Conservation (phyloP, 2,329 filamentous ascomycete species). For the Coniella lustricola region DNA sequence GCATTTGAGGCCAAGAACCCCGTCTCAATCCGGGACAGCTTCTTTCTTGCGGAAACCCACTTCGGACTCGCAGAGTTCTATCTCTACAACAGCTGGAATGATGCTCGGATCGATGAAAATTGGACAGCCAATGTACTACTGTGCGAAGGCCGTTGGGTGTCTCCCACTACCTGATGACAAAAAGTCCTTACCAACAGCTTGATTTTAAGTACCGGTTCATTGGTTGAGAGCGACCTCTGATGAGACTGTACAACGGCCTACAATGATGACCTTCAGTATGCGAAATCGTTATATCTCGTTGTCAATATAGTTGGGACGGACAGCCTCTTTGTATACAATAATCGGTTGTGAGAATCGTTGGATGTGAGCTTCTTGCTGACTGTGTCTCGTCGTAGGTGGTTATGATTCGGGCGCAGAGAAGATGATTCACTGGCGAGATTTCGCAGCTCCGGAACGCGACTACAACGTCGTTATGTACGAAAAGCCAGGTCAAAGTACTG, state of each 20-base stretch:
- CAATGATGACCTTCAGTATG: constrained; percentile 27
- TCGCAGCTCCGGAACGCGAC: constrained; percentile 29
- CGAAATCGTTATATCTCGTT: background rate
- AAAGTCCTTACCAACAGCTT: constrained; percentile 24
- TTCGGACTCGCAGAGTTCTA: constrained; percentile 36
- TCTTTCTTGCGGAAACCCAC: constrained; percentile 34
- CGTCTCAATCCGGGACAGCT: background rate
- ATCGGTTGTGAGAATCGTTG: no score
- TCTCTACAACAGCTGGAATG: constrained; percentile 31
- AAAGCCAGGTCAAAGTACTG: constrained; percentile 37
- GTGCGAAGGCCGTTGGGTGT: constrained; percentile 30
- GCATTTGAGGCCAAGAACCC: background rate
- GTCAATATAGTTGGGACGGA: no score
- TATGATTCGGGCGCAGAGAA: constrained; percentile 33
- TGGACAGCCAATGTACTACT: constrained; percentile 32
- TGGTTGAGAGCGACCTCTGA: constrained; percentile 17
- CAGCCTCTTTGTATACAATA: no score
- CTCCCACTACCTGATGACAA: constrained; percentile 30
- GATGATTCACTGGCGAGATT: constrained; percentile 25
- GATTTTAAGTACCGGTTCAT: constrained; percentile 20
- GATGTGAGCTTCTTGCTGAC: no score
- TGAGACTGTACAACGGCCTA: constrained; percentile 21
- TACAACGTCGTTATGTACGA: constrained; percentile 39
- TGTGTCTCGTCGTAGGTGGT: constrained; percentile 16
- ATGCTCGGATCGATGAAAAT: constrained; percentile 31